Percentiles rank a stretch among this genome's conserved stretches.
Conservation (phyloP, 2,329 filamentous ascomycete genomes). For the Pseudogymnoascus sp. region DNA sequence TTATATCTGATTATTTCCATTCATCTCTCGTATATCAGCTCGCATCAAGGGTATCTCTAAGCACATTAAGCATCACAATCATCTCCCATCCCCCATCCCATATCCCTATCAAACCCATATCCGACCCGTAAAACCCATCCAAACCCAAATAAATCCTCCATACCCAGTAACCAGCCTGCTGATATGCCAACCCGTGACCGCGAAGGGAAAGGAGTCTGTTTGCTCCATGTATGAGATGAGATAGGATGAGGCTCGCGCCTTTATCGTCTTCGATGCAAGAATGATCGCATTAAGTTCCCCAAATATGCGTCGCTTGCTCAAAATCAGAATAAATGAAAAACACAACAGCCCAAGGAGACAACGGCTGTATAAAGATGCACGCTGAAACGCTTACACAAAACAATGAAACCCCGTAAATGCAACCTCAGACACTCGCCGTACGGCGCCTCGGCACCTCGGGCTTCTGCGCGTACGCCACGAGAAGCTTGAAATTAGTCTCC, state of each 20-base stretch:
- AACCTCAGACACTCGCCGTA: constrained; percentile 23
- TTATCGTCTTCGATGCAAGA: constrained; percentile 8
- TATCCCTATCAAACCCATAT: not conserved
- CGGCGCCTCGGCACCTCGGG: constrained; percentile 22
- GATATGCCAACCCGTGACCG: constrained; percentile 3
- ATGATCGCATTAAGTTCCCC: not conserved
- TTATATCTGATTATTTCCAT: constrained; percentile 6
- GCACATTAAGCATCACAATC: constrained; percentile 6
- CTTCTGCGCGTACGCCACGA: constrained; percentile 67
- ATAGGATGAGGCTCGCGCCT: constrained; percentile 9
- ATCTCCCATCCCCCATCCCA: not conserved
- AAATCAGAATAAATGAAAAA: not conserved
- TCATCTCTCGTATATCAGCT: not conserved
- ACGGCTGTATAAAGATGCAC: not conserved
- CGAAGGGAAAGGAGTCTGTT: not conserved
- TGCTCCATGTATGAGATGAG: constrained; percentile 1
- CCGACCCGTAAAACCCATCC: not conserved
- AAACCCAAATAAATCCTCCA: not conserved
- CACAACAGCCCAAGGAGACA: not conserved
- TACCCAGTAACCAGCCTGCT: constrained; percentile 2
- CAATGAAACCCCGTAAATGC: not conserved
- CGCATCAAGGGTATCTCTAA: constrained; percentile 5
- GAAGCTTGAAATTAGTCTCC: constrained; percentile 78
- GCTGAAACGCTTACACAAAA: not conserved
- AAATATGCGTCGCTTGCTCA: not conserved